Percentiles rank a stretch among this genome's conserved stretches.
Conservation (phyloP, 805 yeast species). For the Danielozyma ontarioensis region DNA sequence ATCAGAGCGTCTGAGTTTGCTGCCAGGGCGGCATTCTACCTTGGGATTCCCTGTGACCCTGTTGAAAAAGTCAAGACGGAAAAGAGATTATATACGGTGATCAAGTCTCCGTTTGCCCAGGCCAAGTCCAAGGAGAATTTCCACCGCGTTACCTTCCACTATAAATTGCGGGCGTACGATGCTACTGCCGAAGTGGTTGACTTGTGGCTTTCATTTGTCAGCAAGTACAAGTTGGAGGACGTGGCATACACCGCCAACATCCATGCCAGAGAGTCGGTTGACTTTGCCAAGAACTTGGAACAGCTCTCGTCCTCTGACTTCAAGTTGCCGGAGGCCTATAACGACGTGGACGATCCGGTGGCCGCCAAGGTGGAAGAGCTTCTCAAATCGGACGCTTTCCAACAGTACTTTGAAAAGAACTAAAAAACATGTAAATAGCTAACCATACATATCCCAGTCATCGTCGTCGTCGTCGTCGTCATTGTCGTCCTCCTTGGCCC, state of each 20-base stretch:
- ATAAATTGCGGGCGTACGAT: slow-evolving; percentile 73
- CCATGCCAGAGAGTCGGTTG: slow-evolving; percentile 37
- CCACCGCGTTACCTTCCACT: slow-evolving; percentile 78
- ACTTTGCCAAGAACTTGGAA: slow-evolving; percentile 30
- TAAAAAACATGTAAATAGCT: slow-evolving; percentile 5
- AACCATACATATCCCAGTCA: slow-evolving; percentile 79
- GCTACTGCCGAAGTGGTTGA: slow-evolving; percentile 82
- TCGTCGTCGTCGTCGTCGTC: slow-evolving; percentile 61
- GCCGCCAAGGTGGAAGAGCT: slow-evolving; percentile 67
- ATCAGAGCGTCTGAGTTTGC: slow-evolving; percentile 82
- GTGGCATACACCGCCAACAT: slow-evolving; percentile 78
- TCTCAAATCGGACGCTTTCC: slow-evolving; percentile 66
- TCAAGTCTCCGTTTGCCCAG: slow-evolving; percentile 87
- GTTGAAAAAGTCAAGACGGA: slow-evolving; percentile 64
- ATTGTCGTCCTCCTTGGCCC: slow-evolving; percentile 40
- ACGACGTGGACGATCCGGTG: slow-evolving; percentile 40
- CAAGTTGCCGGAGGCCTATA: slow-evolving; percentile 28
- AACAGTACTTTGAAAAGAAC: slow-evolving; percentile 39
- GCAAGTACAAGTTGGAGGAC: slow-evolving; percentile 73
- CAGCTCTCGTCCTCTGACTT: slow-evolving; percentile 20
- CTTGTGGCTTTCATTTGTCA: slow-evolving; percentile 70
- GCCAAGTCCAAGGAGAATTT: slow-evolving; percentile 94
- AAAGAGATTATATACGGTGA: slow-evolving; percentile 89
- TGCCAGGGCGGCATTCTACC: slow-evolving; percentile 80
- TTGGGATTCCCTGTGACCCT: slow-evolving; percentile 82